Percentiles rank a stretch among this genome's conserved stretches.
phyloP scores from a whole-genome alignment of 2,329 filamentous ascomycete genomes.

The Chrysoporthe austroafricana region DNA sequence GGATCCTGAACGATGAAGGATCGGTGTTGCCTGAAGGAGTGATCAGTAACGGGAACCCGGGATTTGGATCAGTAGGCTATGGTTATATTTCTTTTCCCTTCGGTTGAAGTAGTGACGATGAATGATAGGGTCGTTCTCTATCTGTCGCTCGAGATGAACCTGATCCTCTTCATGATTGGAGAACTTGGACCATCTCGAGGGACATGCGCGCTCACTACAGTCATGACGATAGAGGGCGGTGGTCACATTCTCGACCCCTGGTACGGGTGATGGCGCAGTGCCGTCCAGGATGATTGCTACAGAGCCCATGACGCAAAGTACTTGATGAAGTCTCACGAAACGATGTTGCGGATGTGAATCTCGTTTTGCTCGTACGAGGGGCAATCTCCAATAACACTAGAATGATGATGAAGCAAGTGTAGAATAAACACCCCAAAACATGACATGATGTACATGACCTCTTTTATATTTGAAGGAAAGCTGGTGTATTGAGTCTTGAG shows the following conservation, averaged over 20 bases:
- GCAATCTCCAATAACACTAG: neutral
- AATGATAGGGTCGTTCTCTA: slow-evolving; percentile 37
- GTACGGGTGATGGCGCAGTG: neutral
- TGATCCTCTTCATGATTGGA: slow-evolving; percentile 36
- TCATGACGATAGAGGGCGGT: slow-evolving; percentile 33
- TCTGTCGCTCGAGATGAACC: slow-evolving; percentile 32
- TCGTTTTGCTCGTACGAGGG: neutral
- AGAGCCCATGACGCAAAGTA: slow-evolving; percentile 10
- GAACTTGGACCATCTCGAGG: slow-evolving; percentile 37
- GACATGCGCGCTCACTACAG: slow-evolving; percentile 33
- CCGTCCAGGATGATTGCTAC: neutral
- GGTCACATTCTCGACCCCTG: neutral
- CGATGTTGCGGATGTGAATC: neutral
- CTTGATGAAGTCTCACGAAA: neutral
- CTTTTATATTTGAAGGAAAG: neutral
- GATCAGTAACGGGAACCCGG: neutral
- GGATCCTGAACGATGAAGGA: slow-evolving; percentile 40
- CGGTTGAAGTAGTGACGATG: slow-evolving; percentile 35
- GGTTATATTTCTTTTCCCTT: slow-evolving; percentile 33
- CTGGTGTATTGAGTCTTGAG: too few species aligned
- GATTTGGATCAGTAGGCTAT: neutral
- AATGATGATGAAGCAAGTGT: neutral
- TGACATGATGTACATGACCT: neutral
- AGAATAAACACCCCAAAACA: neutral
- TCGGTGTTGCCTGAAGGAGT: slow-evolving; percentile 34